Percentiles rank a stretch among this genome's conserved stretches.
Conservation (phyloP, 2,329 filamentous ascomycete species). For the Claviceps capensis region DNA sequence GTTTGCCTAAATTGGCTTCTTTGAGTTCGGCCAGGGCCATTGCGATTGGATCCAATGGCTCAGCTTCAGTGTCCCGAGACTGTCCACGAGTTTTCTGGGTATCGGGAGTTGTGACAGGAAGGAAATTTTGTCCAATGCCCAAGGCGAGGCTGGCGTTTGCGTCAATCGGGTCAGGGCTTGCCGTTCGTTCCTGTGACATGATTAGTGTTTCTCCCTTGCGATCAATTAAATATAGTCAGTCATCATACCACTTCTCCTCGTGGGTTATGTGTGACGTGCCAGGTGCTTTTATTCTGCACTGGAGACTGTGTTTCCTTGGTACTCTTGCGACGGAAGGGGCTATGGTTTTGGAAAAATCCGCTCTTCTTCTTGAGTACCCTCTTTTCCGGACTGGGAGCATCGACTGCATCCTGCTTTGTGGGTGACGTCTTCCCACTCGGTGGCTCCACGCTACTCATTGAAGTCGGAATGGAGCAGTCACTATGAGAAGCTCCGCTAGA, state of each 20-base stretch:
- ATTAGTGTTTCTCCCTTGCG: not conserved
- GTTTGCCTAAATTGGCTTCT: conserved; percentile 62
- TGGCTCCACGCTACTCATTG: conserved; percentile 74
- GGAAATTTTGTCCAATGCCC: conserved; percentile 91
- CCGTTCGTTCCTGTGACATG: conserved; percentile 26
- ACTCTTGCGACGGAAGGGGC: conserved; percentile 86
- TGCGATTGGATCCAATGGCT: conserved; percentile 77
- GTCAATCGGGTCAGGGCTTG: conserved; percentile 76
- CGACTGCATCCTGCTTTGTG: conserved; percentile 44
- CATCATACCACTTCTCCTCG: conserved; percentile 4
- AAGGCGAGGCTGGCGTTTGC: conserved; percentile 85
- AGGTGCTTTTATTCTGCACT: conserved; percentile 41
- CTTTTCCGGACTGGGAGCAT: conserved; percentile 45
- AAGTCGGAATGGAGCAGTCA: conserved; percentile 80
- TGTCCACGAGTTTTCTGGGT: conserved; percentile 26
- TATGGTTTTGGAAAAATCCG: conserved; percentile 86
- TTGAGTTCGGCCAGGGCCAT: conserved; percentile 86
- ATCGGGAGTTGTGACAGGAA: conserved; percentile 75
- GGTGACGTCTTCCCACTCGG: conserved; percentile 62
- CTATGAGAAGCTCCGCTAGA: conserved; percentile 81
- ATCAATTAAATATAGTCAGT: no score
- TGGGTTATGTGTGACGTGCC: conserved; percentile 30
- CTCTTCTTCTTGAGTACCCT: conserved; percentile 58
- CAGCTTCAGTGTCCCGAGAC: conserved; percentile 26
- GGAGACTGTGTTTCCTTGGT: conserved; percentile 49